These are phyloP conservation scores for Diplotaxis tenuifolia DNA, from an alignment of 345 rosid species.

Conservation along the genomic window DNA sequence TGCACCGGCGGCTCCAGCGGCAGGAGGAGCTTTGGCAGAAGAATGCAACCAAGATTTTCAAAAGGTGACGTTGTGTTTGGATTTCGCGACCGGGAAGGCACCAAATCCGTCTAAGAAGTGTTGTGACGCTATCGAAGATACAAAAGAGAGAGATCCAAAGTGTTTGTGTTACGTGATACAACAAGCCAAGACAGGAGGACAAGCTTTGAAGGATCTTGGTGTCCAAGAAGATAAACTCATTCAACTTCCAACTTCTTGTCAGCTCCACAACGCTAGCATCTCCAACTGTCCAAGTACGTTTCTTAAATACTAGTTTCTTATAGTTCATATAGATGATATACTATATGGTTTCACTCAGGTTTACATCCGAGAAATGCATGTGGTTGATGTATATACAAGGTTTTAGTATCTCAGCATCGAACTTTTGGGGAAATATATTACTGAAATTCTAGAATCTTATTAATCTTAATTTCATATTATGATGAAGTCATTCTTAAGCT, in stretches of 20 bases:
- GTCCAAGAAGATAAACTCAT: constrained; percentile 60
- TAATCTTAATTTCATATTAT: neutral
- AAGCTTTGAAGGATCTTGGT: constrained; percentile 56
- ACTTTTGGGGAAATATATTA: neutral
- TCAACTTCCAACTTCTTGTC: constrained; percentile 80
- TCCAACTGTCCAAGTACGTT: constrained; percentile 64
- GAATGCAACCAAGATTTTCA: constrained; percentile 50
- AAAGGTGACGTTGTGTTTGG: constrained; percentile 62
- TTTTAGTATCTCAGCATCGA: neutral
- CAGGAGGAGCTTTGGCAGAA: constrained; percentile 3
- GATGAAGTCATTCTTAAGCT: neutral
- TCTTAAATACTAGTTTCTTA: neutral
- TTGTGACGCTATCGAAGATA: constrained; percentile 51
- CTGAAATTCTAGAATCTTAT: neutral
- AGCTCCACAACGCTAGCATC: constrained; percentile 63
- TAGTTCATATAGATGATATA: neutral
- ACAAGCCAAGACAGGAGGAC: constrained; percentile 53
- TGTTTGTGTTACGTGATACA: constrained; percentile 79
- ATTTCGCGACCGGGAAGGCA: constrained; percentile 61
- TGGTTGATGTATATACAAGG: neutral
- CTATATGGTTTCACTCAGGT: neutral
- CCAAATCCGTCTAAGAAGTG: constrained; percentile 57
- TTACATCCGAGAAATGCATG: neutral
- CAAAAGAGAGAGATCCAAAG: constrained; percentile 59
- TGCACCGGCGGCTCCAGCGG: constrained; percentile 18